Base-by-base conservation (phyloP, 352 stramenopile species). In the Phytopythium boreale region DNA sequence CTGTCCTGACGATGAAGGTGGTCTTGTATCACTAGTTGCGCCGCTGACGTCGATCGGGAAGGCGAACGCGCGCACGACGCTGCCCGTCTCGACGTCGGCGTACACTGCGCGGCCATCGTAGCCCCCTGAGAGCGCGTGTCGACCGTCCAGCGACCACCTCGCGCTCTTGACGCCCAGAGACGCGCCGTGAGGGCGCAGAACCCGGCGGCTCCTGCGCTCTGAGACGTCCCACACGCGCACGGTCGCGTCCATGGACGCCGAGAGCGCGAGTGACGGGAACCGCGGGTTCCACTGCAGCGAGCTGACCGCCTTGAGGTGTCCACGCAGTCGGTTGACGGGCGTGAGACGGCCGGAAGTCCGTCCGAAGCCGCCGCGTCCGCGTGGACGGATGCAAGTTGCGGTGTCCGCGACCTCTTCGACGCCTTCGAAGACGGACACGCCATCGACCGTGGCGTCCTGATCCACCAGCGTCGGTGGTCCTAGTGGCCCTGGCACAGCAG, bases 171-270 rank as follows among this genome's bases (percentile, higher is more conserved):
- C 82, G 36, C 76, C 77, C 8, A 75, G 64, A 0, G 46, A 68
- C 50, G 87, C 75, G 37, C 77, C 66, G 12, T 17, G 20, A 31
- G 85, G 37, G n/a, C 24, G n/a, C n/a, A 46, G 36, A 1, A 58
- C 29, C 5, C 71, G 63, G 24, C 61, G 64, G 44, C 62, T 27
- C 27, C 46, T 31, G 43, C 64, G 61, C 17, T 34, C 24, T 4
- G 67, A 65, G 36, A 44, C 43, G 62, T 67, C 68, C 82, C 82
- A 90, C 8, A 90, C 57, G 9, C 76, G 74, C 4, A 88, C 69
- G 2, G 68, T 76, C 31, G 60, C 55, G 65, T 90, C 82, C 82
- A 89, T 87, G 0, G 79, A 85, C n/a, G 79, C 76, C 7, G 82
- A 88, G 1, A 88, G 60, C 49, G 88, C 81, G 19, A 87, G 65